Evolutionary conservation across 2,329 filamentous ascomycete species (phyloP), one percentile per base, ranked within the genome.

Genomic region (Helminthosporium solani): DNA sequence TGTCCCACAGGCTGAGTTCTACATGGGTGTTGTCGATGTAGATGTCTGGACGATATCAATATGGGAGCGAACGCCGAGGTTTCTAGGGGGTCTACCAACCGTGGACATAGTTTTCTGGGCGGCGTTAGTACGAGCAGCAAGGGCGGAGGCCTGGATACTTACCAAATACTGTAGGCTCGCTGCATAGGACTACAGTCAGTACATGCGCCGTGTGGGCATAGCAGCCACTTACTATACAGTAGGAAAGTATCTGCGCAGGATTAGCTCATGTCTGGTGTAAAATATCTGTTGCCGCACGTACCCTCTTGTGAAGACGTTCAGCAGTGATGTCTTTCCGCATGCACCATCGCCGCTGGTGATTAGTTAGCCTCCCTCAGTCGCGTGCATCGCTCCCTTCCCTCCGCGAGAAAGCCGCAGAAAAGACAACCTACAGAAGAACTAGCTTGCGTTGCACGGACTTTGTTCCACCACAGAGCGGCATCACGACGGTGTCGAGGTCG

Each of bases 241-340:
- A 41, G 92, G 92, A 72, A 99, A 99, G 73, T 96, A 96, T 54
- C 89, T 92, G 50, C 45, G 52, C 39, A 50, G 25, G 27, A 42
- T 61, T 46, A 64, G 56, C 49, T 31, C 33, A 28, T 33, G 40
- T 16, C 36, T 44, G 23, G 18, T 21, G 14, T 8, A 19, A 3
- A 18, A 15, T 3, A 12, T 18, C n/a, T 9, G 18, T n/a, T 16
- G 28, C 27, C 34, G 47, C 48, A 76, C 83, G 61, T 76, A 95
- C 87, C 92, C 92, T 87, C 92, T 85, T 59, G 94, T 99, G 75
- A 99, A 99, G 71, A 99, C 94, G 71, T 99, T 99, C 63, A 99
- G 76, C 66, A 97, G 75, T 56, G 91, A 96, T 44, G 94, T 99
- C 80, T 99, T 99, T 68, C 92, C 92, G 73, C 88, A 95, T 61